Evolutionary conservation across 352 stramenopile genomes (phyloP).

Genomic region (Pythium guiyangense): DNA sequence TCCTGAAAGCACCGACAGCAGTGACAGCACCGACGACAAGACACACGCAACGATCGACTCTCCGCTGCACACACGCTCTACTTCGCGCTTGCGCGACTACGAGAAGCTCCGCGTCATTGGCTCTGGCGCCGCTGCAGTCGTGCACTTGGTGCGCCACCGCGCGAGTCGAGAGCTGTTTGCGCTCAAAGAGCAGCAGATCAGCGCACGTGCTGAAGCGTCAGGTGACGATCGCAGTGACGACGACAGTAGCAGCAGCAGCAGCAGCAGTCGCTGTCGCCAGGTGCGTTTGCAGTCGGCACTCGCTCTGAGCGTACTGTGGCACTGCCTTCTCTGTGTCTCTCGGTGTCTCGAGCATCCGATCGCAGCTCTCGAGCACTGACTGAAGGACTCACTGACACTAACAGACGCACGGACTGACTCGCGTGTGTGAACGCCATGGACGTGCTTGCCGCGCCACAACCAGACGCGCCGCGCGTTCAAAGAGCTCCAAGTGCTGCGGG

Average conservation of each 20-base stretch:
- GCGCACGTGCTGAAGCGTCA: not conserved
- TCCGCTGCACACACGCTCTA: not conserved
- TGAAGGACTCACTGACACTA: too few relatives aligned
- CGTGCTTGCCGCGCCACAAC: not conserved
- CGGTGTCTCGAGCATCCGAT: too few relatives aligned
- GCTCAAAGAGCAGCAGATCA: not conserved
- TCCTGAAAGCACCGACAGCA: too few relatives aligned
- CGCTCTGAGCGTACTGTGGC: too few relatives aligned
- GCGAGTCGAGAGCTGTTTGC: not conserved
- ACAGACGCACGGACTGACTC: too few relatives aligned
- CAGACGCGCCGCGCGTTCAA: not conserved
- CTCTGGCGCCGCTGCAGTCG: not conserved
- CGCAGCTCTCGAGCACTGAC: too few relatives aligned
- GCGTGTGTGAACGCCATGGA: not conserved
- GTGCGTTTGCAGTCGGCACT: not conserved
- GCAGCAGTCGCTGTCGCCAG: too few relatives aligned
- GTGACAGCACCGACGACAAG: not conserved
- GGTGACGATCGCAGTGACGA: not conserved
- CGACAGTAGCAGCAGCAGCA: too few relatives aligned
- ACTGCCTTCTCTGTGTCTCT: too few relatives aligned
- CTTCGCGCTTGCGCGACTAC: not conserved
- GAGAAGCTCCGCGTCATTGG: too few relatives aligned
- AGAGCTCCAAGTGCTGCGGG: not conserved
- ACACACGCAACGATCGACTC: not conserved
- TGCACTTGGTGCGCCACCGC: not conserved